Percentiles rank a stretch among this genome's conserved stretches.
These are phyloP conservation scores for Fusarium siculi DNA, from an alignment of 2,329 filamentous ascomycete genomes.

Conservation along the genomic window DNA sequence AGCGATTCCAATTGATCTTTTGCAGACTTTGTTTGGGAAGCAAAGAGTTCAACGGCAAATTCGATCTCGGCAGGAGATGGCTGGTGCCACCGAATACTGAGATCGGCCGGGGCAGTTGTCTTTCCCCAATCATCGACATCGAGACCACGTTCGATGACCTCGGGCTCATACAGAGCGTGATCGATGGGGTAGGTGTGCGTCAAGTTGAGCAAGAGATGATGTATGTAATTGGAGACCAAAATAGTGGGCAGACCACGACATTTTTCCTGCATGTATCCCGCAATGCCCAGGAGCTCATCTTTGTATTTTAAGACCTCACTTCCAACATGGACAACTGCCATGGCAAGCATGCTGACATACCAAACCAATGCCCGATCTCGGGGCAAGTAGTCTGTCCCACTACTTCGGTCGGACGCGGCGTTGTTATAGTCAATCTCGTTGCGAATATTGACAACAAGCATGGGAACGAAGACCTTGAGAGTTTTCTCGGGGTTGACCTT, in stretches of 20 bases:
- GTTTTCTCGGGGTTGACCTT: conserved; percentile 96
- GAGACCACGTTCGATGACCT: conserved; percentile 75
- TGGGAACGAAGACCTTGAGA: conserved; percentile 87
- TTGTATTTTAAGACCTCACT: conserved; percentile 89
- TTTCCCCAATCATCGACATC: conserved; percentile 86
- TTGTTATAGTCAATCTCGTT: conserved; percentile 98
- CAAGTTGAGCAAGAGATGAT: conserved; percentile 93
- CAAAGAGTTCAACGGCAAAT: conserved; percentile 90
- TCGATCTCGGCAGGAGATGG: conserved; percentile 82
- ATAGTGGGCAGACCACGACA: conserved; percentile 94
- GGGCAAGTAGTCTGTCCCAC: conserved; percentile 91
- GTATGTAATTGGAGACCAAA: conserved; percentile 96
- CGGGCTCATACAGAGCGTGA: conserved; percentile 86
- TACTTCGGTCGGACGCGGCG: conserved; percentile 92
- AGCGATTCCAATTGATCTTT: conserved; percentile 79
- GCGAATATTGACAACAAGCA: conserved; percentile 89
- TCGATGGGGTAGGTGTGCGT: conserved; percentile 95
- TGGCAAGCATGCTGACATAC: conserved; percentile 96
- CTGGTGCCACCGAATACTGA: conserved; percentile 92
- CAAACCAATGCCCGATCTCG: conserved; percentile 93
- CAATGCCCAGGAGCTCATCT: conserved; percentile 88
- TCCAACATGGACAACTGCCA: conserved; percentile 97
- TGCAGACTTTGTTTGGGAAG: conserved; percentile 82
- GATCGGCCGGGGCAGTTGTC: conserved; percentile 75
- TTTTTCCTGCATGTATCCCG: conserved; percentile 94